Evolutionary conservation across 306 rosid genomes (phyloP).

Genomic region (Aeschynomene evenia): DNA sequence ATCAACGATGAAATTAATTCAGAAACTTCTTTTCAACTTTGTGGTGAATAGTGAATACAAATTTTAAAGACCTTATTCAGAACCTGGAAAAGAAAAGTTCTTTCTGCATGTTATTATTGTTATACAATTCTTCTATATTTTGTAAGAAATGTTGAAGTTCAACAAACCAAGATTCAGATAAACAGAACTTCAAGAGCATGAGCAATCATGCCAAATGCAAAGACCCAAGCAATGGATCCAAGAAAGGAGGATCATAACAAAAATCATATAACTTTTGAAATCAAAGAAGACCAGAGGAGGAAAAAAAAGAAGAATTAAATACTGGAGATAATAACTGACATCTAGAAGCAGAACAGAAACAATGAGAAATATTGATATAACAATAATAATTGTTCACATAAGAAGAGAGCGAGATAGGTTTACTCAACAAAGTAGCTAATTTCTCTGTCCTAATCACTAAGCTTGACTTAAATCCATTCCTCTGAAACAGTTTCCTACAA

Average conservation of each 20-base stretch:
- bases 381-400: slow-evolving; percentile 24
- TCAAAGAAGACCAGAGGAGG: not conserved
- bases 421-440: slow-evolving; percentile 29
- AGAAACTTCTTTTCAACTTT: no score
- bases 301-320: not conserved
- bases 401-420: slow-evolving; percentile 24
- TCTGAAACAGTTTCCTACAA: slow-evolving; percentile 20
- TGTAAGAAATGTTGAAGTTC: not conserved
- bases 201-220: not conserved
- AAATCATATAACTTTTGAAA: not conserved
- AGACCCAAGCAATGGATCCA: not conserved
- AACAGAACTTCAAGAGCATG: not conserved
- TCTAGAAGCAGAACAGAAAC: not conserved
- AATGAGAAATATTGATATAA: slow-evolving; percentile 31
- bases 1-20: not conserved
- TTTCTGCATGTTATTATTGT: no score
- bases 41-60: not conserved
- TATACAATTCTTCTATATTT: no score
- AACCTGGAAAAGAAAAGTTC: not conserved
- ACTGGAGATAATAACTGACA: not conserved
- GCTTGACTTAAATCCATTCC: slow-evolving; percentile 24
- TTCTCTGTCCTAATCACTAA: slow-evolving; percentile 42
- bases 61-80: not conserved
- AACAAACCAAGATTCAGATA: not conserved
- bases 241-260: no score